Base-by-base conservation (phyloP, 331 rosid species). In the Phaseolus coccineus region DNA sequence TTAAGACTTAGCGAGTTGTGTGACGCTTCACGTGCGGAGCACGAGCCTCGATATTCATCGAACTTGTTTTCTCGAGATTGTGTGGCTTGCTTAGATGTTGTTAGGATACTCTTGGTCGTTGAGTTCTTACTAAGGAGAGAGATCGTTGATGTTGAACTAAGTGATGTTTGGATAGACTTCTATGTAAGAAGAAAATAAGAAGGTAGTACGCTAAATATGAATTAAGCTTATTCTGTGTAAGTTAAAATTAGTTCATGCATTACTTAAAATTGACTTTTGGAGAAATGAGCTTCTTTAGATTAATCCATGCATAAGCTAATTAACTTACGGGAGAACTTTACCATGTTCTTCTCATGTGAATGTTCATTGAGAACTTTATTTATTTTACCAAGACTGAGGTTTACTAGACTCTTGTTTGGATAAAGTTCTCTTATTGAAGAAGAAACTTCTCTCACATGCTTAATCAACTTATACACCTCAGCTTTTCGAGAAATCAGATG, bases 61-160 rank as follows among this genome's bases (percentile, higher is more conserved):
- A 81, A 24, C 19, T 81, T 58, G 10, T 55, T 71, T 61, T 55
- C 4, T 66, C 8, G 80, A 35, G 33, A 50, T 42, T 8, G 44
- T 69, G 68, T 30, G 62, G 69, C 44, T 65, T 61, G 61, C 73
- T n/a, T 83, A 67, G 33, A 51, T 28, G 31, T 10, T 58, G 28
- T 19, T 27, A 66, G 35, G 71, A 67, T 76, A 61, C 7, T 28
- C 25, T 57, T 19, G n/a, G 12, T 39, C 10, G 39, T 33, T 37
- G 27, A 83, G 46, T 31, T 66, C 39, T 46, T 35, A 67, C 27
- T 47, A 8, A 47, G 57, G 48, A 61, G 58, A 77, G 22, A 11
- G 75, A 39, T 57, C 6, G 14, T 53, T 63, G 51, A n/a, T 55
- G 76, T 69, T 46, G 50, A 70, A 40, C 13, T 39, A 61, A 56